Evolutionary conservation across 495 filamentous ascomycete species (phyloP).

Genomic region (Aspergillus cavernicola): DNA sequence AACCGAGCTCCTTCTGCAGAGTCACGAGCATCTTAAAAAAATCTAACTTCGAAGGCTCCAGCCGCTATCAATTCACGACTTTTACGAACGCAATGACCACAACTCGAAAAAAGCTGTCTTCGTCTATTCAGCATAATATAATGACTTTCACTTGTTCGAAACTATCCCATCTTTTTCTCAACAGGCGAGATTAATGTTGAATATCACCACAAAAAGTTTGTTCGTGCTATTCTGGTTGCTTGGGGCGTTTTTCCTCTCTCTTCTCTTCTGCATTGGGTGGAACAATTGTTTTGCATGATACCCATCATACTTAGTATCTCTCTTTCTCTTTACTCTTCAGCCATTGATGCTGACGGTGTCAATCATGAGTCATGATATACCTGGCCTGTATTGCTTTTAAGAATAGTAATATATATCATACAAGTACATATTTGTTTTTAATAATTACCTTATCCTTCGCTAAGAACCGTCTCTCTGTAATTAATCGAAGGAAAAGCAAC

Average conservation of each 20-base stretch:
- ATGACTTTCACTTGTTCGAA: constrained; percentile 2
- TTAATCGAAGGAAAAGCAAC: no score
- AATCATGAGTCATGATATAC: constrained; percentile 8
- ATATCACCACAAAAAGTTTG: background rate
- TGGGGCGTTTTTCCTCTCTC: background rate
- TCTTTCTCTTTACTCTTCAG: background rate
- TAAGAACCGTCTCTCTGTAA: no score
- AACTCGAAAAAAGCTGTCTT: background rate
- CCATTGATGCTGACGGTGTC: background rate
- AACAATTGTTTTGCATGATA: constrained; percentile 18
- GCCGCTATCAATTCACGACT: constrained; percentile 14
- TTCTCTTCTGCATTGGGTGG: constrained; percentile 11
- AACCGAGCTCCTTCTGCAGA: constrained; percentile 18
- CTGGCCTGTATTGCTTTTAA: constrained; percentile 4
- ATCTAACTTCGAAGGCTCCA: background rate
- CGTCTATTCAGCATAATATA: background rate
- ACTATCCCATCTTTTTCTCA: background rate
- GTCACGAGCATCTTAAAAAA: constrained; percentile 9
- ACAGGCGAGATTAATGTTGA: background rate
- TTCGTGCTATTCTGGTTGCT: background rate
- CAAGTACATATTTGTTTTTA: background rate
- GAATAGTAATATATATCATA: background rate
- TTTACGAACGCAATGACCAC: constrained; percentile 15
- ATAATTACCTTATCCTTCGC: no score
- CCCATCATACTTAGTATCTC: constrained; percentile 12